phyloP scores from a whole-genome alignment of 176 grass and related monocot species.

The Oropetium thomaeum region DNA sequence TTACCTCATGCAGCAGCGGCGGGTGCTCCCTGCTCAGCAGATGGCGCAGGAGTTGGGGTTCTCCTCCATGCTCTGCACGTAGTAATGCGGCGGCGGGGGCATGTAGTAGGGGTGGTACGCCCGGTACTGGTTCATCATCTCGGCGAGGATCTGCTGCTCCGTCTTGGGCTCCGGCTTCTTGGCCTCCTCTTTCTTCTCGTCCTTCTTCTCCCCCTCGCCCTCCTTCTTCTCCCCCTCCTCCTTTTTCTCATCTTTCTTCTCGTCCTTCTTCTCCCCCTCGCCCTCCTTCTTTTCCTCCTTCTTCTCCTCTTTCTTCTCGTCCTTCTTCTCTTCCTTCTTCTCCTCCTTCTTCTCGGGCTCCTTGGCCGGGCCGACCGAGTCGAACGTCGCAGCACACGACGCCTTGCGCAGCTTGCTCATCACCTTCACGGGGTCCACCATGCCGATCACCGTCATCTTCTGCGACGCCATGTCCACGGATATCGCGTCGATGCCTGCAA shows the following conservation, averaged over 20 bases:
- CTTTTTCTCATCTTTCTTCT: constrained; percentile 12
- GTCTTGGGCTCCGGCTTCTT: constrained; percentile 17
- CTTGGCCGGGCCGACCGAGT: constrained; percentile 62
- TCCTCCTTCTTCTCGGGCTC: constrained; percentile 70
- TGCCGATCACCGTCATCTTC: constrained; percentile 75
- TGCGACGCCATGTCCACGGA: constrained; percentile 66
- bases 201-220: constrained; percentile 22
- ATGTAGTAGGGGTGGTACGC: constrained; percentile 33
- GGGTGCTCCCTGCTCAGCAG: constrained; percentile 31
- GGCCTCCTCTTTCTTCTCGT: constrained; percentile 12
- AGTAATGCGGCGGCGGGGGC: constrained; percentile 37
- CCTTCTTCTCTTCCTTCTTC: constrained; percentile 1
- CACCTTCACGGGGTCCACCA: constrained; percentile 67
- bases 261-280: constrained; percentile 3
- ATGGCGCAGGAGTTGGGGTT: constrained; percentile 85
- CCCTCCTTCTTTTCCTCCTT: constrained; percentile 32
- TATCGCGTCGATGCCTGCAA: constrained; percentile 68
- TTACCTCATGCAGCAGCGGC: background rate
- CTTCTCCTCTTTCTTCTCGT: constrained; percentile 27
- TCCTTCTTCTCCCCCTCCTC: constrained; percentile 24
- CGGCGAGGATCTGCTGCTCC: constrained; percentile 43
- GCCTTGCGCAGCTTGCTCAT: constrained; percentile 84
- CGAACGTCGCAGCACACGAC: constrained; percentile 45
- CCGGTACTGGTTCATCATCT: constrained; percentile 60
- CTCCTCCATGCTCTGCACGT: constrained; percentile 71